These are phyloP conservation scores for Aspergillus diversus DNA, from an alignment of 495 filamentous ascomycete genomes.

Conservation along the genomic window DNA sequence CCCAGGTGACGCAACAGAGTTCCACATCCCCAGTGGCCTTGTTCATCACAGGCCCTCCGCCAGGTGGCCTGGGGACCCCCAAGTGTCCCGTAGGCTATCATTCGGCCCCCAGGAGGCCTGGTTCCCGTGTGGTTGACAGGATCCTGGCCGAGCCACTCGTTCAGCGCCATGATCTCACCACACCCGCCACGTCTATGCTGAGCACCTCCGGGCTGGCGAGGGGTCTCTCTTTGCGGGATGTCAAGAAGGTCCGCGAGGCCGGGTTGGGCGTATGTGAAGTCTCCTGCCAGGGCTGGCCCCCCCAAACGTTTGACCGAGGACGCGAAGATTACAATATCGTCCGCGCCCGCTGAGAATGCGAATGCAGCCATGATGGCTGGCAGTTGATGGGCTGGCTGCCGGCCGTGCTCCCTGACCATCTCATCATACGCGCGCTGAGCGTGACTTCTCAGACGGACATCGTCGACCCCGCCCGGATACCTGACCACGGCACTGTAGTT, in stretches of 20 bases:
- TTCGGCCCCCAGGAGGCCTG: not conserved
- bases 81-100: not conserved
- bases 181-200: not conserved
- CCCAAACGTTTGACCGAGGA: not conserved
- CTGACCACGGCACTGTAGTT: no score
- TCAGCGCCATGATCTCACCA: slow-evolving; percentile 1
- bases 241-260: not conserved
- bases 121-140: not conserved
- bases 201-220: not conserved
- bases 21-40: not conserved
- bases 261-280: not conserved
- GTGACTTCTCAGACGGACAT: no score
- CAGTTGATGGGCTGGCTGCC: no score
- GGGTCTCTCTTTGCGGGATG: not conserved
- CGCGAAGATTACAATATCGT: not conserved
- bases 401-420: no score
- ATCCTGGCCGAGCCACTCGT: not conserved
- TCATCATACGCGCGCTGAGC: no score
- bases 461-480: no score
- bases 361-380: not conserved
- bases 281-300: not conserved
- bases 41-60: not conserved
- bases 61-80: not conserved
- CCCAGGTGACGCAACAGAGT: not conserved
- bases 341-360: not conserved